Evolutionary conservation across 2,329 filamentous ascomycete species (phyloP).

Genomic region (Pestalotiopsis sp.): DNA sequence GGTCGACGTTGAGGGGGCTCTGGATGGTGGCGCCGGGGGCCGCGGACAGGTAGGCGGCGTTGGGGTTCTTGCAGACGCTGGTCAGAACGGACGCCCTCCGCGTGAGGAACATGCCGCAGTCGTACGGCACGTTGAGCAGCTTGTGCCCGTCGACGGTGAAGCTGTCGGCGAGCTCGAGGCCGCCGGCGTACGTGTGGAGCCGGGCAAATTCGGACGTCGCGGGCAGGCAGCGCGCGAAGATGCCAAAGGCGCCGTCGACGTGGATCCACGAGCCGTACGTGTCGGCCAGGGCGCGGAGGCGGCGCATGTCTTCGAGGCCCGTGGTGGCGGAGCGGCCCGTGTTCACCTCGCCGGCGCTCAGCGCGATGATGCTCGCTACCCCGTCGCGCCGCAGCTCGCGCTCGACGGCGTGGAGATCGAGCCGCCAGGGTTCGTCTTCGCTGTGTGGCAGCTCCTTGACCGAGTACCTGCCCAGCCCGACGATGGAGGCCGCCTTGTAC

Average conservation of each 20-base stretch:
- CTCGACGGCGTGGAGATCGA: slow-evolving; percentile 71
- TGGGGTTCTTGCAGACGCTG: slow-evolving; percentile 78
- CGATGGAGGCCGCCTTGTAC: slow-evolving; percentile 78
- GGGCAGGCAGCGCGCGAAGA: slow-evolving; percentile 73
- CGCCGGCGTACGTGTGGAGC: slow-evolving; percentile 55
- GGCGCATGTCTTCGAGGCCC: slow-evolving; percentile 59
- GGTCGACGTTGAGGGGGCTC: slow-evolving; percentile 83
- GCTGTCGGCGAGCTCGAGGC: slow-evolving; percentile 82
- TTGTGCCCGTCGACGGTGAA: slow-evolving; percentile 90
- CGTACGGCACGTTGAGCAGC: slow-evolving; percentile 93
- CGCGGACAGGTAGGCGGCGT: slow-evolving; percentile 75
- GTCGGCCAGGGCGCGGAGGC: slow-evolving; percentile 72
- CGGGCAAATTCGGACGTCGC: slow-evolving; percentile 56
- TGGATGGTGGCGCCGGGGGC: slow-evolving; percentile 52
- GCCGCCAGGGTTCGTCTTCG: slow-evolving; percentile 63
- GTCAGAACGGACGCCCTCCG: slow-evolving; percentile 61
- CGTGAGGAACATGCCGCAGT: slow-evolving; percentile 88
- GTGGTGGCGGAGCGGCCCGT: slow-evolving; percentile 77
- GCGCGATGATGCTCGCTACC: slow-evolving; percentile 72
- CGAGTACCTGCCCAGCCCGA: slow-evolving; percentile 74
- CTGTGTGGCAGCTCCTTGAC: slow-evolving; percentile 63
- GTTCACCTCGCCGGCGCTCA: slow-evolving; percentile 92
- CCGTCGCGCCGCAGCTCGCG: slow-evolving; percentile 54
- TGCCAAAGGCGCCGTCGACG: slow-evolving; percentile 87
- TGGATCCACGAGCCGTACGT: slow-evolving; percentile 83